A percentile compares a stretch with the other conserved stretches of the same genome.
Conservation (phyloP, 2,329 filamentous ascomycete genomes). For the Calonectria pseudoreteaudii region DNA sequence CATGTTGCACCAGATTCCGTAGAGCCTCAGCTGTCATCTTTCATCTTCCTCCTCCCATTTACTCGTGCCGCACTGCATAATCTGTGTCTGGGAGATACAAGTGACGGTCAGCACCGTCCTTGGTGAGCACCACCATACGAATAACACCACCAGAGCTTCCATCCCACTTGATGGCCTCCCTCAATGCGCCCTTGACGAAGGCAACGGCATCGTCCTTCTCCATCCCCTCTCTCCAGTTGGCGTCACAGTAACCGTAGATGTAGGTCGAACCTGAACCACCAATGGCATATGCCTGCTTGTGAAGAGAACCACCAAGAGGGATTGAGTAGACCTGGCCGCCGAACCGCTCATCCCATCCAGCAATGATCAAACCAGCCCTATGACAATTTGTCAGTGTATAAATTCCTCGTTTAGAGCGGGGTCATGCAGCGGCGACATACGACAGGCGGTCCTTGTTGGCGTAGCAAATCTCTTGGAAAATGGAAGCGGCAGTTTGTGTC, state of each 20-base stretch:
- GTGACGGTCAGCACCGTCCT: constrained; percentile 89
- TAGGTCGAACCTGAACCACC: constrained; percentile 98
- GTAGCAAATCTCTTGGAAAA: constrained; percentile 99
- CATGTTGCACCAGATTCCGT: constrained; percentile 33
- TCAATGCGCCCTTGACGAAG: constrained; percentile 92
- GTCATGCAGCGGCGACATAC: constrained; percentile 62
- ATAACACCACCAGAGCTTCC: constrained; percentile 98
- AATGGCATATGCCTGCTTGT: constrained; percentile 97
- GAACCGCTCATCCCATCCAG: constrained; percentile 95
- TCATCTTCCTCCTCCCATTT: constrained; percentile 40
- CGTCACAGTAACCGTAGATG: constrained; percentile 99
- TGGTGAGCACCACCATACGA: constrained; percentile 95
- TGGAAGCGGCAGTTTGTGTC: constrained; percentile 92
- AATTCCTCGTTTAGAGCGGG: not conserved
- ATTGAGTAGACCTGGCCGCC: constrained; percentile 98
- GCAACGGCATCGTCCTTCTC: constrained; percentile 88
- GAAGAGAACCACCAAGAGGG: constrained; percentile 93
- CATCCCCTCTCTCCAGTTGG: constrained; percentile 96
- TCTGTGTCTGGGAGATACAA: constrained; percentile 94
- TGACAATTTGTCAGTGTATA: constrained; percentile 28
- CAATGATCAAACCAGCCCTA: constrained; percentile 96
- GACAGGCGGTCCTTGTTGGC: constrained; percentile 94
- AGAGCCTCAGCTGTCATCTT: constrained; percentile 27
- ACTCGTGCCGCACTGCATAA: constrained; percentile 80
- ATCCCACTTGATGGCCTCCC: constrained; percentile 99